These are phyloP conservation scores for Exserohilum rostratum DNA, from an alignment of 2,329 filamentous ascomycete species.

Conservation along the genomic window DNA sequence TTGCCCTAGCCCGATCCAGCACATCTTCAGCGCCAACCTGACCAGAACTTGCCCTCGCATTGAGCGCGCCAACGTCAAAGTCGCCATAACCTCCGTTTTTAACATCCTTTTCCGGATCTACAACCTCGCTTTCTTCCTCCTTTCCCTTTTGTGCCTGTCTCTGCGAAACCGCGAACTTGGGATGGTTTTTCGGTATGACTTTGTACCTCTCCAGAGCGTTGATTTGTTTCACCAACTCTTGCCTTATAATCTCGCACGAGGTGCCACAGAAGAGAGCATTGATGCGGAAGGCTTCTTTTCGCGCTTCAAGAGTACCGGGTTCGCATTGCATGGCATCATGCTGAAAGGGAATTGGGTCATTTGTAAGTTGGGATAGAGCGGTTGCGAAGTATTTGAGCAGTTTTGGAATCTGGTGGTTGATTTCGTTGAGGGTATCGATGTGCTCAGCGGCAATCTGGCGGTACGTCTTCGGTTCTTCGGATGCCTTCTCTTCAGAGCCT, in stretches of 20 bases:
- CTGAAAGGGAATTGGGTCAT: slow-evolving; percentile 57
- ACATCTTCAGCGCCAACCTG: slow-evolving; percentile 84
- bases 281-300: slow-evolving; percentile 45
- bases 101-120: slow-evolving; percentile 34
- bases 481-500: not conserved
- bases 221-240: slow-evolving; percentile 37
- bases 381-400: slow-evolving; percentile 80
- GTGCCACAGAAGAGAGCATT: slow-evolving; percentile 74
- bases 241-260: slow-evolving; percentile 63
- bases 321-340: slow-evolving; percentile 35
- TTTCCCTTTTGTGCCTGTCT: slow-evolving; percentile 10
- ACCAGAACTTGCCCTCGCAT: slow-evolving; percentile 80
- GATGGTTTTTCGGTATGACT: slow-evolving; percentile 40
- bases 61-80: slow-evolving; percentile 88
- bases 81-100: slow-evolving; percentile 56
- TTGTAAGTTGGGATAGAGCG: slow-evolving; percentile 68
- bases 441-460: slow-evolving; percentile 39
- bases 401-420: slow-evolving; percentile 37
- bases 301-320: slow-evolving; percentile 49
- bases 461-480: slow-evolving; percentile 31
- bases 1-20: slow-evolving; percentile 66
- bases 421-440: slow-evolving; percentile 40
- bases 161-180: slow-evolving; percentile 20
- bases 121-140: slow-evolving; percentile 14
- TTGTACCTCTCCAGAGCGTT: slow-evolving; percentile 38